Base-by-base conservation (phyloP, 164 flowering plant genomes). In the Kalanchoe fedtschenkoi region DNA sequence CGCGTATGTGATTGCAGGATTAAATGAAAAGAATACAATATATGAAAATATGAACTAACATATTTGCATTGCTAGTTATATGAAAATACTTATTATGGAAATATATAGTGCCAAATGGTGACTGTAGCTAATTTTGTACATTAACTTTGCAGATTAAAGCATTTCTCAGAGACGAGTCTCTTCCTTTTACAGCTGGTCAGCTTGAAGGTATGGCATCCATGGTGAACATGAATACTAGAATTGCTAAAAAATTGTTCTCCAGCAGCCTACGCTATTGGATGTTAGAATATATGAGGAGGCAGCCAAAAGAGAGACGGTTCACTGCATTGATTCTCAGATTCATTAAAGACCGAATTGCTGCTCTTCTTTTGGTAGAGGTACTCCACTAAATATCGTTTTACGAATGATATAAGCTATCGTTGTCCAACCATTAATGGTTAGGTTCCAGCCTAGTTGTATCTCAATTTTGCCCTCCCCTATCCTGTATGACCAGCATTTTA, bases 191-290 rank as follows among this genome's bases (percentile, higher is more conserved):
- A 55, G 77, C 96, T 61, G 90, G 90, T 70, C 86, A 88, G 74
- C 73, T 93, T 71, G 98, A 93, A 80, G 93, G 91, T 38, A 82
- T 88, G 53, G 78, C 90, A 56, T 73, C 91, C 34, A 46, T 70
- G 55, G 66, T 81, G 58, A 93, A 74, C 69, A 77, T 86, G 84
- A 75, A 78, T 41, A 54, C 64, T 38, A 82, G 78, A 76, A 28
- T 80, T 17, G 90, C 76, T 56, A 88, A 72, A 74, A 82, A 56
- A 72, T 81, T 93, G 35, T 74, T 33, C 60, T 73, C 24, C 69
- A 81, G 70, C 74, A 86, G 97, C 75, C 84, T 86, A 34, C 77
- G 92, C n/a, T 93, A 93, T 77, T 93, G 98, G 98, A 73, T 79
- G 66, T 56, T 93, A 65, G 97, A 93, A 73, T 89, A 66, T 61